Percentiles rank a stretch among this genome's conserved stretches.
Evolutionary conservation across 1,139 yeast species (phyloP).

Genomic region (Lodderomyces metapsilosis): DNA sequence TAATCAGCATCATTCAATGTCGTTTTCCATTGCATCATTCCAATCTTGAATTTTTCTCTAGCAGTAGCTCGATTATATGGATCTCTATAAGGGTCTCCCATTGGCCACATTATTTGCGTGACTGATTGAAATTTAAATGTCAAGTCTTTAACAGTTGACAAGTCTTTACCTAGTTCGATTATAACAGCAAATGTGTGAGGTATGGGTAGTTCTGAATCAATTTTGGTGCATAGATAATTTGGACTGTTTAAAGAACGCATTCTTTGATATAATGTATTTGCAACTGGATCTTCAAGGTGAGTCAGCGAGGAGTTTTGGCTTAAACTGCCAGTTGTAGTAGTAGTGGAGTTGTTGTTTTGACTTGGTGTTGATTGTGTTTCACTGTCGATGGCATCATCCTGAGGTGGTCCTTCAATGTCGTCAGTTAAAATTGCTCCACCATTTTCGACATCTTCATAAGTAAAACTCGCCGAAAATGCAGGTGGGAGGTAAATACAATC

Average conservation of each 20-base stretch:
- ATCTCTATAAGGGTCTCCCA: conserved; percentile 53
- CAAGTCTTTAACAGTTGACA: conserved; percentile 27
- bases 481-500: conserved; percentile 45
- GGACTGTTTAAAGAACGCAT: conserved; percentile 29
- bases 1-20: conserved; percentile 45
- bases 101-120: conserved; percentile 51
- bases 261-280: conserved; percentile 6
- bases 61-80: conserved; percentile 42
- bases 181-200: conserved; percentile 50
- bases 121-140: conserved; percentile 33
- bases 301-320: conserved; percentile 1
- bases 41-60: conserved; percentile 51
- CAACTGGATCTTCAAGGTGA: background rate
- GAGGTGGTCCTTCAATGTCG: conserved; percentile 7
- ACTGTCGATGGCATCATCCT: background rate
- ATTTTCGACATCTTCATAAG: conserved; percentile 47
- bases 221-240: conserved; percentile 39
- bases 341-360: too few relatives aligned
- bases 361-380: background rate
- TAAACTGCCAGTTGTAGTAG: too few relatives aligned
- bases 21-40: conserved; percentile 48
- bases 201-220: conserved; percentile 42
- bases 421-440: conserved; percentile 25
- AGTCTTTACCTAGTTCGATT: conserved; percentile 37
- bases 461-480: conserved; percentile 41